Conservation (phyloP, 805 yeast genomes). For the Torulaspora quercuum region DNA sequence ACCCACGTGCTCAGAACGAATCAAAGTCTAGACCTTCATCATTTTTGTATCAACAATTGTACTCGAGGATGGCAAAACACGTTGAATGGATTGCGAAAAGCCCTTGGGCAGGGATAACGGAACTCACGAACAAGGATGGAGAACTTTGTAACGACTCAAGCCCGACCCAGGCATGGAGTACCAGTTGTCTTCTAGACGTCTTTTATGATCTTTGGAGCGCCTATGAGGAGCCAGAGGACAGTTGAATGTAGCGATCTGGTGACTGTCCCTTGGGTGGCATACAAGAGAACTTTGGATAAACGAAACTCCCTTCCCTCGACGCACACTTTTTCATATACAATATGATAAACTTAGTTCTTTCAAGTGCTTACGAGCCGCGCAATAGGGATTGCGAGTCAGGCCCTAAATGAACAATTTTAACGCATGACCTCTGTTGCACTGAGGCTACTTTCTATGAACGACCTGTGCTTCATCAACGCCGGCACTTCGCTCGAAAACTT, state of each 20-base stretch:
- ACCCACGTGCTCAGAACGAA: conserved; percentile 37
- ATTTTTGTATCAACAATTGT: conserved; percentile 55
- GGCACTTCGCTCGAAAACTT: too few relatives aligned
- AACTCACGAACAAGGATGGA: conserved; percentile 86
- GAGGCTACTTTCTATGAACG: too few relatives aligned
- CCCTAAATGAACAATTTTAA: too few relatives aligned
- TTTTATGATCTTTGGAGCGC: conserved; percentile 57
- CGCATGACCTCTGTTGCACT: too few relatives aligned
- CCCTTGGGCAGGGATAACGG: conserved; percentile 92
- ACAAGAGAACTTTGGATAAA: too few relatives aligned
- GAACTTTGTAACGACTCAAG: conserved; percentile 78
- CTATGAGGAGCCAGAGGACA: conserved; percentile 12
- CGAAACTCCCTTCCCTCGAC: too few relatives aligned
- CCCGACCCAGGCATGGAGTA: conserved; percentile 97
- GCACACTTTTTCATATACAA: too few relatives aligned
- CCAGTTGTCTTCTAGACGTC: conserved; percentile 79
- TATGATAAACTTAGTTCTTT: too few relatives aligned
- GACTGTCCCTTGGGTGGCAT: too few relatives aligned
- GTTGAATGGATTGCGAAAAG: conserved; percentile 67
- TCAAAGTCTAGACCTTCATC: conserved; percentile 42
- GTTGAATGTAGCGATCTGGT: not conserved
- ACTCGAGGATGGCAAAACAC: conserved; percentile 60
- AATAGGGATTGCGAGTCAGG: too few relatives aligned
- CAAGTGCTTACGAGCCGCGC: too few relatives aligned
- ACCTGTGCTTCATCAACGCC: too few relatives aligned